Conservation (phyloP, 2,329 filamentous ascomycete species). For the Cladosporium cucumerinum region DNA sequence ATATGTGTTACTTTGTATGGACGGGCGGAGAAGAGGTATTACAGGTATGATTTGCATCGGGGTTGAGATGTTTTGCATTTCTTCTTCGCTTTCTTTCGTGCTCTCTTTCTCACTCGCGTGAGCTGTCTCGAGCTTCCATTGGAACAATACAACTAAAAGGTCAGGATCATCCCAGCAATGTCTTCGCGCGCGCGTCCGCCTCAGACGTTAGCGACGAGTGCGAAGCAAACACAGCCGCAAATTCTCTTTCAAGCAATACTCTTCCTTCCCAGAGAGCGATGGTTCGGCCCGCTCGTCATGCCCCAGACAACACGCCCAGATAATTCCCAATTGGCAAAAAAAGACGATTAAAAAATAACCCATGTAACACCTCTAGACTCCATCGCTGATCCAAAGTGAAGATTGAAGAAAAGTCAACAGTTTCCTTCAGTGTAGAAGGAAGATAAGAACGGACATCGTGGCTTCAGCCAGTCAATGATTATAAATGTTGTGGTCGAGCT, state of each 20-base stretch:
- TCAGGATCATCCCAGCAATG: neutral
- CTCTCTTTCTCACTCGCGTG: neutral
- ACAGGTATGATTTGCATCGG: neutral
- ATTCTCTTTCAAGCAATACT: neutral
- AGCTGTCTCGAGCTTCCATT: neutral
- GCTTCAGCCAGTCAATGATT: neutral
- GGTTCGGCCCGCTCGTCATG: neutral
- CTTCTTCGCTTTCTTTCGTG: neutral
- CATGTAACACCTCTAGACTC: conserved; percentile 4
- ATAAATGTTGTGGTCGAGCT: neutral
- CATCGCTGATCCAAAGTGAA: conserved; percentile 8
- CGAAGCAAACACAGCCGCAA: neutral
- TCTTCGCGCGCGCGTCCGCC: neutral
- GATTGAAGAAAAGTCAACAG: neutral
- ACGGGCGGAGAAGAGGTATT: neutral
- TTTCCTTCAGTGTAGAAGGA: neutral
- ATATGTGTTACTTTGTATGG: neutral
- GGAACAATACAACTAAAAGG: neutral
- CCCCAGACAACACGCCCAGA: neutral
- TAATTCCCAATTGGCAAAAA: neutral
- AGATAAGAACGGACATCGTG: neutral
- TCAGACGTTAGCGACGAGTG: neutral
- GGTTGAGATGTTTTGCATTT: neutral
- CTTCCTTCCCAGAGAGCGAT: neutral
- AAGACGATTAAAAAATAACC: neutral